phyloP scores from a whole-genome alignment of 139 green algal species.

The Micractinium conductrix region DNA sequence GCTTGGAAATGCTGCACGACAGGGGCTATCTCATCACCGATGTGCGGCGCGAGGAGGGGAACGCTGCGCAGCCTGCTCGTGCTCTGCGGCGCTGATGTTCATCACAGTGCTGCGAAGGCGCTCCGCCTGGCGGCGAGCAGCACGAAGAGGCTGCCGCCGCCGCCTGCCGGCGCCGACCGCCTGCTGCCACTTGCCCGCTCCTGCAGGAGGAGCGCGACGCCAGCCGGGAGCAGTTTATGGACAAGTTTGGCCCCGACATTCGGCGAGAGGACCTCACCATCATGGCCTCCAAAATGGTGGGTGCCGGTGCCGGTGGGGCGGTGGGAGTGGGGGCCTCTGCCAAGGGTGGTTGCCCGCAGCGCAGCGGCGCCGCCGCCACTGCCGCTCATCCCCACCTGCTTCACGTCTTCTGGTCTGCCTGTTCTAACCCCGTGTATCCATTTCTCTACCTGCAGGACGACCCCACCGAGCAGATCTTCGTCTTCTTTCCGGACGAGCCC shows the following conservation, averaged over 20 bases:
- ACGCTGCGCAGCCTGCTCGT: neutral
- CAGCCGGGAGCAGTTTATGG: conserved; percentile 81
- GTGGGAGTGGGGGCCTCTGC: conserved; percentile 35
- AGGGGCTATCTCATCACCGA: conserved; percentile 87
- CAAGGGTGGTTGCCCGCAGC: conserved; percentile 74
- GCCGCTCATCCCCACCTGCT: neutral
- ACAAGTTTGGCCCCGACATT: conserved; percentile 80
- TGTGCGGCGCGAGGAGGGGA: conserved; percentile 37
- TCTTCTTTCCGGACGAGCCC: conserved; percentile 94
- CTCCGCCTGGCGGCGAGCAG: no score
- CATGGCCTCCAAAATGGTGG: conserved; percentile 68
- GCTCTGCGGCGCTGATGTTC: neutral
- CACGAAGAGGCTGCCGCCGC: neutral
- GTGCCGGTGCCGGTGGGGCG: neutral
- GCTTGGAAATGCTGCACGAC: conserved; percentile 92
- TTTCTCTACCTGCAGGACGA: conserved; percentile 35
- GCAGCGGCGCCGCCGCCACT: neutral
- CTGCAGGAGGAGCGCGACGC: conserved; percentile 76
- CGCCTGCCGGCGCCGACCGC: neutral
- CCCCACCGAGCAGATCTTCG: conserved; percentile 85
- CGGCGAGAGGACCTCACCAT: conserved; percentile 87
- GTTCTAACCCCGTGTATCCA: no score
- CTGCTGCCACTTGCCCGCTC: neutral
- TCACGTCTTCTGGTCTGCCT: neutral
- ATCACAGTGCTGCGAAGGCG: no score